Base-by-base conservation (phyloP, 225 moss, liverwort and hornwort genomes). In the Anthoceros angustus region DNA sequence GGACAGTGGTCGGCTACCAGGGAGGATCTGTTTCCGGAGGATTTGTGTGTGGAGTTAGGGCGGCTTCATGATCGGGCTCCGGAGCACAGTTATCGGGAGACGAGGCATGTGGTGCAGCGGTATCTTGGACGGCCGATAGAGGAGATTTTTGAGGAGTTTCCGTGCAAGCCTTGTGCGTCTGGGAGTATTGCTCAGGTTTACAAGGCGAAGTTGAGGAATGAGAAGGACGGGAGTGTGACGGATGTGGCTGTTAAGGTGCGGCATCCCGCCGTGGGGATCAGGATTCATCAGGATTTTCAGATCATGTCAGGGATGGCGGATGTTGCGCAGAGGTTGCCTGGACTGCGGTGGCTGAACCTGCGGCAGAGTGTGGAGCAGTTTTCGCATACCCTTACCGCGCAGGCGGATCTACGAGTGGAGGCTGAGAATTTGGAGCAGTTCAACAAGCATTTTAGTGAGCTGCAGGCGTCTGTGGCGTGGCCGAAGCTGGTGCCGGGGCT, bases 1-100 rank as follows among this genome's bases (percentile, higher is more conserved):
- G 95, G 95, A 12, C 95, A 94, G 90, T 95, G 95, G 95, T 95
- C 95, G 60, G 86, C 95, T 71, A 91, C 90, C 16, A 79, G 95
- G 69, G 91, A 91, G 66, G 95, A 95, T 69, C 71, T 95, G 11
- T 95, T 95, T 63, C 88, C 94, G n/a, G 83, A 86, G 49, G 88
- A 86, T 66, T 79, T 95, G 61, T 95, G 94, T 71, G 66, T 70
- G 63, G 82, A 72, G 45, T 73, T 95, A 70, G 90, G 86, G 64
- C 90, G 94, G 71, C 83, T 95, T 43, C 86, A 90, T 60, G 94
- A 95, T 73, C 82, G 79, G 72, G 90, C 94, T n/a, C 94, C 94
- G 66, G 84, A 86, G 68, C 94, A 95, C 71, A 86, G 82, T 69
- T 91, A 84, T 49, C 64, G 41, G 67, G 77, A 88, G 72, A 95